Evolutionary conservation across 768 basidiomycete species (phyloP).

Genomic region (Tricholomella constricta): DNA sequence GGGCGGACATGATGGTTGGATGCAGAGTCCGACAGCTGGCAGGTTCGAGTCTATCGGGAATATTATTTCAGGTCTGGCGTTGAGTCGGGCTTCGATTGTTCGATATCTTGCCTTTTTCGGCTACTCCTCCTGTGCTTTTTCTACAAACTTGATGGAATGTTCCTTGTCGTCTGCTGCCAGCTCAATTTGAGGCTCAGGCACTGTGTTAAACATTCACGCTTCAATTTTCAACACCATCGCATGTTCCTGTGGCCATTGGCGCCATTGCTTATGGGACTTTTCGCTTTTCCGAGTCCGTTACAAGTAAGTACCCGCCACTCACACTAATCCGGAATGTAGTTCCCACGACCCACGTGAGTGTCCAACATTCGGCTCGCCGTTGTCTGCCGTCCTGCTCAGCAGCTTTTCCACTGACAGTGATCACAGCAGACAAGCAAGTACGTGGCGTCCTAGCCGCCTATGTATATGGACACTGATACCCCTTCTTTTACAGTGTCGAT

Average conservation of each 20-base stretch:
- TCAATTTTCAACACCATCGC: too few relatives aligned
- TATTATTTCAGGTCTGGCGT: slow-evolving; percentile 34
- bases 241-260: neutral
- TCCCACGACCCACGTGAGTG: neutral
- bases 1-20: slow-evolving; percentile 66
- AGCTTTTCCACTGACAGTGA: slow-evolving; percentile 3
- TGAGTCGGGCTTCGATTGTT: slow-evolving; percentile 36
- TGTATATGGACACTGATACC: neutral
- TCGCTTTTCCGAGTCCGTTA: neutral
- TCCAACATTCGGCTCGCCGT: neutral
- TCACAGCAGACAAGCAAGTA: neutral
- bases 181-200: neutral
- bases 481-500: slow-evolving; percentile 47
- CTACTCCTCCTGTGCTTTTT: slow-evolving; percentile 21
- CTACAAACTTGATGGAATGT: neutral
- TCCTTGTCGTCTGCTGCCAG: too few relatives aligned
- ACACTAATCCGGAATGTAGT: neutral
- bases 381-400: neutral
- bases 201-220: neutral
- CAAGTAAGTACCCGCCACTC: neutral
- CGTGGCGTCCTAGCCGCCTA: neutral
- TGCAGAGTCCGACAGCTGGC: slow-evolving; percentile 41
- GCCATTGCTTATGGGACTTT: neutral
- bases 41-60: slow-evolving; percentile 29
- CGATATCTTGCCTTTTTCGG: slow-evolving; percentile 42